Conservation (phyloP, 805 yeast genomes). For the Isabelozyma heimii region DNA sequence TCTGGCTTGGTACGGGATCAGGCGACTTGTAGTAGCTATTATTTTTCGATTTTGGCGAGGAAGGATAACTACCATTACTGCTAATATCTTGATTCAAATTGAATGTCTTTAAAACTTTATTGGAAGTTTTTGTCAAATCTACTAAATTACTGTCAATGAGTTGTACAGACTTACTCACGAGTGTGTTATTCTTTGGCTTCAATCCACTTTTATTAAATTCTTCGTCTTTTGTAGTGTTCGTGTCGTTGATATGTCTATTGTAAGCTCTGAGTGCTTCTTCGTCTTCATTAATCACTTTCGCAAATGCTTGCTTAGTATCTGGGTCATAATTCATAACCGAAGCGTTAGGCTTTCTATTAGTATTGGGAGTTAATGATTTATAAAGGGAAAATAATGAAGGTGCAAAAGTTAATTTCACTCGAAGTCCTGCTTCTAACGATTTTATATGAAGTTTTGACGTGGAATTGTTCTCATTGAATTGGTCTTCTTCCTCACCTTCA, state of each 20-base stretch:
- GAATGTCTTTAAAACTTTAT: conserved; percentile 35
- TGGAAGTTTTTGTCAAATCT: conserved; percentile 33
- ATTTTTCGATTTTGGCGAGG: background rate
- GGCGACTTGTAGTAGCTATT: background rate
- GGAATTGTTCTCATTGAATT: background rate
- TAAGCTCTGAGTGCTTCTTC: background rate
- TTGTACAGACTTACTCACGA: conserved; percentile 26
- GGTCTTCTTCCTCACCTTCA: background rate
- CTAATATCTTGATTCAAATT: conserved; percentile 7
- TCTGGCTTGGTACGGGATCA: background rate
- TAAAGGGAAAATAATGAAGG: conserved; percentile 44
- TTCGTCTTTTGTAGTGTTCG: conserved; percentile 2
- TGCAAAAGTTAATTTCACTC: conserved; percentile 46
- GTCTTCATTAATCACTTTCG: conserved; percentile 5
- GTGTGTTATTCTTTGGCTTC: background rate
- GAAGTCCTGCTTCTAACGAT: conserved; percentile 51
- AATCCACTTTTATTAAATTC: background rate
- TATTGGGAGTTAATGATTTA: conserved; percentile 38
- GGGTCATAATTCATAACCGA: conserved; percentile 7
- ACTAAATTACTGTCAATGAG: conserved; percentile 39
- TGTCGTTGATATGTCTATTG: conserved; percentile 2
- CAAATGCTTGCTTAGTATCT: background rate
- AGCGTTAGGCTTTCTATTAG: conserved; percentile 18
- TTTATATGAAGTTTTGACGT: conserved; percentile 35
- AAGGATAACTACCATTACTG: background rate